Percentiles rank a stretch among this genome's conserved stretches.
phyloP scores from a whole-genome alignment of 1,284 basidiomycete species.

The Malassezia arunalokei region DNA sequence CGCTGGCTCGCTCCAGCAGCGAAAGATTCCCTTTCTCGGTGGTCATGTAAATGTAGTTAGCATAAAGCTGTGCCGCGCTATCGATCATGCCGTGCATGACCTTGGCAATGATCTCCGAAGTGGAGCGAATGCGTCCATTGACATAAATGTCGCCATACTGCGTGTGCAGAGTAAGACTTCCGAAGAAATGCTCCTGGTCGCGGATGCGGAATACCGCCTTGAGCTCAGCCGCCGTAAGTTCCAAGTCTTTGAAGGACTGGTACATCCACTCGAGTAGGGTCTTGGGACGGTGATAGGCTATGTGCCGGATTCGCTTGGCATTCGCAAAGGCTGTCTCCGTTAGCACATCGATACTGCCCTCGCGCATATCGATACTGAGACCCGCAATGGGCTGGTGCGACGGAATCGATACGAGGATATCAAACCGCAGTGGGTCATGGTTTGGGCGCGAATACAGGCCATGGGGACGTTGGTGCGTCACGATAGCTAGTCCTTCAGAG shows the following conservation, averaged over 20 bases:
- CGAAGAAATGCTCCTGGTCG: conserved; percentile 1
- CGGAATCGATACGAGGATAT: conserved; percentile 29
- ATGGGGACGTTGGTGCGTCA: conserved; percentile 13
- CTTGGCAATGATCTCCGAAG: neutral
- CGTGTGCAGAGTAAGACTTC: conserved; percentile 19
- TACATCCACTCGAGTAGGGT: neutral
- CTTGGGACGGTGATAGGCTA: neutral
- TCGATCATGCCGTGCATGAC: neutral
- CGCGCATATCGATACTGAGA: conserved; percentile 22
- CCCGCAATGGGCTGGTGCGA: conserved; percentile 19
- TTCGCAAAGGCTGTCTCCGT: conserved; percentile 1
- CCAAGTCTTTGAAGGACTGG: neutral
- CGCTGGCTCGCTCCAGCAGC: neutral
- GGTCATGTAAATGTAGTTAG: neutral
- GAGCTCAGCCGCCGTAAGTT: neutral
- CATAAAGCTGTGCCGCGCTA: neutral
- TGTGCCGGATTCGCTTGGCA: neutral
- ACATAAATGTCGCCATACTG: conserved; percentile 21
- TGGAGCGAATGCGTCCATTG: conserved; percentile 1
- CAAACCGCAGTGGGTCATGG: conserved; percentile 22
- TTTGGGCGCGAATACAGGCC: neutral
- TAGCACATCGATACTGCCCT: conserved; percentile 18
- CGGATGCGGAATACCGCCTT: neutral
- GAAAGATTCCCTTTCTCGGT: neutral
- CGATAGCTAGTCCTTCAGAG: conserved; percentile 26